Percentiles rank a stretch among this genome's conserved stretches.
phyloP scores from a whole-genome alignment of 2,329 filamentous ascomycete genomes.

The Piedraia hortae region DNA sequence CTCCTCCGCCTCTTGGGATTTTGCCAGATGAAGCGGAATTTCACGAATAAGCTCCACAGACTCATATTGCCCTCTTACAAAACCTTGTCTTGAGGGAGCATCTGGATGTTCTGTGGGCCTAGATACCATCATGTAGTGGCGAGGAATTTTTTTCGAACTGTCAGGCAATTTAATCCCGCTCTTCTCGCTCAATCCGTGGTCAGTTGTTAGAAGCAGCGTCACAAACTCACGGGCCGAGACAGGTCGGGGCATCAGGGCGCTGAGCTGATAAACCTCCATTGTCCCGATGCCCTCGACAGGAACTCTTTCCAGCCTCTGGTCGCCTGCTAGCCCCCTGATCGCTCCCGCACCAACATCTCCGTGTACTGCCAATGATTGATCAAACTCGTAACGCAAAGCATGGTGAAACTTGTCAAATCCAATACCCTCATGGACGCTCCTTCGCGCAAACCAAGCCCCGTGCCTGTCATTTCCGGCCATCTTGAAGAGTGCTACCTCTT shows the following conservation, averaged over 20 bases:
- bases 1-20: slow-evolving; percentile 4
- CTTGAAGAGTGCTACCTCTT: slow-evolving; percentile 56
- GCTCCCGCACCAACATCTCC: slow-evolving; percentile 43
- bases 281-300: slow-evolving; percentile 31
- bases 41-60: slow-evolving; percentile 79
- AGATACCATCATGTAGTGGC: slow-evolving; percentile 67
- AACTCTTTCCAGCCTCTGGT: slow-evolving; percentile 40
- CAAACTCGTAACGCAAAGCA: slow-evolving; percentile 54
- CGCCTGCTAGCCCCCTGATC: slow-evolving; percentile 64
- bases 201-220: slow-evolving; percentile 44
- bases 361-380: slow-evolving; percentile 44
- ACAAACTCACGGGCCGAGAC: slow-evolving; percentile 75
- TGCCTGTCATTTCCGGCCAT: slow-evolving; percentile 50
- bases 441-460: slow-evolving; percentile 69
- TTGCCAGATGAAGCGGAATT: slow-evolving; percentile 28
- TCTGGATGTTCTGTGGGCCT: slow-evolving; percentile 57
- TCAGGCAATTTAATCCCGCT: slow-evolving; percentile 11
- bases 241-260: slow-evolving; percentile 70
- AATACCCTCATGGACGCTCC: slow-evolving; percentile 55
- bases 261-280: slow-evolving; percentile 56
- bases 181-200: slow-evolving; percentile 21
- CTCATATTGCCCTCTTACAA: slow-evolving; percentile 66
- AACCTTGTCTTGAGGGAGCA: slow-evolving; percentile 39
- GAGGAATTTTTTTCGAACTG: slow-evolving; percentile 18
- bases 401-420: slow-evolving; percentile 52